A percentile compares a stretch with the other conserved stretches of the same genome.
These are phyloP conservation scores for Amorphotheca resinae DNA, from an alignment of 495 filamentous ascomycete species.

Conservation along the genomic window DNA sequence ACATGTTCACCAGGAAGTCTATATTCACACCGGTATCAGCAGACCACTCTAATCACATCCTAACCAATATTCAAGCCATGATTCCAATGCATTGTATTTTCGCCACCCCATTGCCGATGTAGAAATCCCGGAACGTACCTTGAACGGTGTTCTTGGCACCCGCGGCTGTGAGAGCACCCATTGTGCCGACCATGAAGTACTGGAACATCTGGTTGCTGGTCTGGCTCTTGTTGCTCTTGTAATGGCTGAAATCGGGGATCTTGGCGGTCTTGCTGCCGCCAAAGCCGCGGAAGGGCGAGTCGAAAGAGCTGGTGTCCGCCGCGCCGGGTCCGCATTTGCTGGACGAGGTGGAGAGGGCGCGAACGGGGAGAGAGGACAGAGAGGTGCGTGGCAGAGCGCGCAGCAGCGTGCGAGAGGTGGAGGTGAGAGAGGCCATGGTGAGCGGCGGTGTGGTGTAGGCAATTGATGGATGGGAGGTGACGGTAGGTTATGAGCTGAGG, in stretches of 20 bases:
- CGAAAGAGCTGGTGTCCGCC: slow-evolving; percentile 42
- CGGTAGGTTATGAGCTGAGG: slow-evolving; percentile 1
- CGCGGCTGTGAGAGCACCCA: slow-evolving; percentile 80
- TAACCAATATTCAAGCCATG: no score
- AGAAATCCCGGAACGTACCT: slow-evolving; percentile 49
- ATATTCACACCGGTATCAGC: slow-evolving; percentile 9
- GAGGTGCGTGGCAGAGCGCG: slow-evolving; percentile 14
- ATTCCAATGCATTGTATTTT: slow-evolving; percentile 2
- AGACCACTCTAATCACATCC: slow-evolving; percentile 10
- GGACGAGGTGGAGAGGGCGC: slow-evolving; percentile 34
- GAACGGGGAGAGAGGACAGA: slow-evolving; percentile 21
- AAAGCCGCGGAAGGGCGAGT: slow-evolving; percentile 39
- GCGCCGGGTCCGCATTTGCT: slow-evolving; percentile 18
- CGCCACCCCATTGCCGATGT: neutral
- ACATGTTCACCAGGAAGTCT: slow-evolving; percentile 99
- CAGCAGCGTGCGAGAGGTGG: slow-evolving; percentile 19
- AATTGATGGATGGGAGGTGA: slow-evolving; percentile 8
- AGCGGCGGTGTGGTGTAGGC: slow-evolving; percentile 6
- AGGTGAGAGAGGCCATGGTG: slow-evolving; percentile 19
- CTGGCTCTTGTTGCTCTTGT: slow-evolving; percentile 52
- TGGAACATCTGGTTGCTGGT: slow-evolving; percentile 72
- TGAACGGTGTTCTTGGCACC: slow-evolving; percentile 95
- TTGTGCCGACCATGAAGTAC: slow-evolving; percentile 61
- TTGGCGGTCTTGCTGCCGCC: slow-evolving; percentile 39
- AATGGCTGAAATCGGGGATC: slow-evolving; percentile 84